phyloP scores from a whole-genome alignment of 208 protist genomes.

The Acanthamoeba castellanii region DNA sequence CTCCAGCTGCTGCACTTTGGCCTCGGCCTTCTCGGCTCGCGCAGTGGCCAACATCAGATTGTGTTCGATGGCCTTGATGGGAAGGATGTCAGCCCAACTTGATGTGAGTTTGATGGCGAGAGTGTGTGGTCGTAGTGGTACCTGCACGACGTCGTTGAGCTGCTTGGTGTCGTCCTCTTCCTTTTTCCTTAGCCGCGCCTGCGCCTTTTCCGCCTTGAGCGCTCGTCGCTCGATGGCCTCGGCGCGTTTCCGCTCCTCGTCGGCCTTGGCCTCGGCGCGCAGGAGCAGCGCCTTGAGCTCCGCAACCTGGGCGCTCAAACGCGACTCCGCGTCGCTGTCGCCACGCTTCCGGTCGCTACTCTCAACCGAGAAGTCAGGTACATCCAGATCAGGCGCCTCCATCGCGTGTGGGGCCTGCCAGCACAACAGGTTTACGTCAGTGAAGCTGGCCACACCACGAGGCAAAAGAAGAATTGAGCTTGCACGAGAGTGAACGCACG shows the following conservation, averaged over 20 bases:
- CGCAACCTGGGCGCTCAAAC: not conserved
- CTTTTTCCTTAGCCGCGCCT: slow-evolving; percentile 20
- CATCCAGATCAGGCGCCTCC: not conserved
- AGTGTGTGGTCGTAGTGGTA: not conserved
- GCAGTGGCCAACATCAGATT: slow-evolving; percentile 62
- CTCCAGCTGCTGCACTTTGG: slow-evolving; percentile 57
- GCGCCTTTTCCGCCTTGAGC: slow-evolving; percentile 67
- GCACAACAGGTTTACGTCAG: not conserved
- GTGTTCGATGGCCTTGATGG: slow-evolving; percentile 13
- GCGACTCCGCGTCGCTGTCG: not conserved
- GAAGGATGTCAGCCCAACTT: not conserved
- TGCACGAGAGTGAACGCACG: not conserved
- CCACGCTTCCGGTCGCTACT: not conserved
- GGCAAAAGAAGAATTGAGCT: not conserved
- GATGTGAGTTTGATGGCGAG: not conserved
- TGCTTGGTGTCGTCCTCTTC: slow-evolving; percentile 74
- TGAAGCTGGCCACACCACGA: not conserved
- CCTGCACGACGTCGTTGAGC: slow-evolving; percentile 67
- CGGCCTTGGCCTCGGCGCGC: not conserved
- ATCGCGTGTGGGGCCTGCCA: not conserved
- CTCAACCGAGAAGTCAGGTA: slow-evolving; percentile 4
- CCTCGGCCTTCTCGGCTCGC: slow-evolving; percentile 71
- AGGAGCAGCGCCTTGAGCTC: slow-evolving; percentile 21
- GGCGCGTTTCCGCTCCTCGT: slow-evolving; percentile 30
- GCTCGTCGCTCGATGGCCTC: slow-evolving; percentile 39